phyloP scores from a whole-genome alignment of 768 basidiomycete genomes.

The Lentinus brumalis region DNA sequence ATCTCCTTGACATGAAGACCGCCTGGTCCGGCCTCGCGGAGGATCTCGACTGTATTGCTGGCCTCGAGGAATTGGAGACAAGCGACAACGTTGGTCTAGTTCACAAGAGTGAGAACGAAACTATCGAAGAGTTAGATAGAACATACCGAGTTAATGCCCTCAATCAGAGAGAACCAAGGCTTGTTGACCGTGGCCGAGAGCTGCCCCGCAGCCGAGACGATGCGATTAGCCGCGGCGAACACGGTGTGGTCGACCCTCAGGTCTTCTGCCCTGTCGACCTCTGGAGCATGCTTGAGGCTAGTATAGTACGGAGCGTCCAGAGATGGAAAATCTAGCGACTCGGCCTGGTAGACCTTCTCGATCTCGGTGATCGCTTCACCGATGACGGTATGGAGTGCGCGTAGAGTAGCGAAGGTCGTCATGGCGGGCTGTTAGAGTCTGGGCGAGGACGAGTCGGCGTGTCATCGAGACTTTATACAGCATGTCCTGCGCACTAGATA shows the following conservation, averaged over 20 bases:
- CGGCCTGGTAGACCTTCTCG: slow-evolving; percentile 46
- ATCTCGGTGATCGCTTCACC: slow-evolving; percentile 69
- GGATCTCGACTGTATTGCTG: slow-evolving; percentile 68
- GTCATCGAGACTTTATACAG: no score
- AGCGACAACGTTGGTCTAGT: slow-evolving; percentile 70
- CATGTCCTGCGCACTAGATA: no score
- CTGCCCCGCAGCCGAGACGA: slow-evolving; percentile 70
- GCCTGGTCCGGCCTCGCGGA: slow-evolving; percentile 60
- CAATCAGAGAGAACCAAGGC: slow-evolving; percentile 69
- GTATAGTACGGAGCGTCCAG: slow-evolving; percentile 26
- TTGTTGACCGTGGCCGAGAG: slow-evolving; percentile 64
- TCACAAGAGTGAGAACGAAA: slow-evolving; percentile 28
- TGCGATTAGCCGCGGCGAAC: slow-evolving; percentile 48
- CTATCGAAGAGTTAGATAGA: background rate
- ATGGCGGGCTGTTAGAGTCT: background rate
- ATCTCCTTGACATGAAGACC: slow-evolving; percentile 50
- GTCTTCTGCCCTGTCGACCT: slow-evolving; percentile 2
- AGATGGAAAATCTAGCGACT: slow-evolving; percentile 27
- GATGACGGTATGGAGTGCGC: slow-evolving; percentile 64
- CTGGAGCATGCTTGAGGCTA: background rate
- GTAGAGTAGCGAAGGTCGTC: slow-evolving; percentile 58
- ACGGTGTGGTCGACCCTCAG: background rate
- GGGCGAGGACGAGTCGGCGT: no score
- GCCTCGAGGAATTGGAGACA: slow-evolving; percentile 77
- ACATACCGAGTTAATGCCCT: slow-evolving; percentile 34